These are phyloP conservation scores for Lagenidium sp. DNA, from an alignment of 352 stramenopile genomes.

Conservation along the genomic window DNA sequence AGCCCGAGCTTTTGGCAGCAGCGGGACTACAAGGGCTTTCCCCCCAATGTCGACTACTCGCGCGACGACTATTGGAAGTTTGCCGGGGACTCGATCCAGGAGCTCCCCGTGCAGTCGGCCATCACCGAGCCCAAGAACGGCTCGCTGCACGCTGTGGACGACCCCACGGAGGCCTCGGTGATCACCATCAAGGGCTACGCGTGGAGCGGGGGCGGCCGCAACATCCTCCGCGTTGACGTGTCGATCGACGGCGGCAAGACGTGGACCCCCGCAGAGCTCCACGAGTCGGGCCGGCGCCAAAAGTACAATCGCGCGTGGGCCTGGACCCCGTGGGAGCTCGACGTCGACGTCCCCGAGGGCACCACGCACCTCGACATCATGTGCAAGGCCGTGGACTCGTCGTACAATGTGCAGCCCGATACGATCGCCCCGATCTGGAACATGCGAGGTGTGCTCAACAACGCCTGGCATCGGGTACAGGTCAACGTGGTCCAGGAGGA, in stretches of 20 bases:
- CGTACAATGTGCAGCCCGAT: conserved; percentile 97
- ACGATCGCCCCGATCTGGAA: conserved; percentile 95
- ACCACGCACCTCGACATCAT: conserved; percentile 81
- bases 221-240: conserved; percentile 96
- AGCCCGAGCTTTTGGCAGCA: conserved; percentile 89
- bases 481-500: conserved; percentile 48
- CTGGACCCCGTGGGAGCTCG: conserved; percentile 94
- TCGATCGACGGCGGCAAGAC: conserved; percentile 91
- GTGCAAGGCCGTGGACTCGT: conserved; percentile 92
- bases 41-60: conserved; percentile 81
- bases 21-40: conserved; percentile 89
- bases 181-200: conserved; percentile 92
- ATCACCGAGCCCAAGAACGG: conserved; percentile 83
- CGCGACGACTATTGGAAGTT: conserved; percentile 80
- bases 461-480: conserved; percentile 91
- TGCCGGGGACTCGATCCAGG: conserved; percentile 85
- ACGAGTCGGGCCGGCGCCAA: conserved; percentile 77
- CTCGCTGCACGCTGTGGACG: conserved; percentile 29
- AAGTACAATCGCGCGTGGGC: conserved; percentile 89
- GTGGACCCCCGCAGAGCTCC: conserved; percentile 87
- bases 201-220: conserved; percentile 91
- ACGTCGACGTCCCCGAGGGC: conserved; percentile 82
- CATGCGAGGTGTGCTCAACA: conserved; percentile 96
- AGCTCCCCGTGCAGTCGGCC: conserved; percentile 86
- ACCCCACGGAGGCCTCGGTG: conserved; percentile 49